A percentile compares a stretch with the other conserved stretches of the same genome.
phyloP scores from a whole-genome alignment of 345 rosid species.

The Citrus mangshanensis region DNA sequence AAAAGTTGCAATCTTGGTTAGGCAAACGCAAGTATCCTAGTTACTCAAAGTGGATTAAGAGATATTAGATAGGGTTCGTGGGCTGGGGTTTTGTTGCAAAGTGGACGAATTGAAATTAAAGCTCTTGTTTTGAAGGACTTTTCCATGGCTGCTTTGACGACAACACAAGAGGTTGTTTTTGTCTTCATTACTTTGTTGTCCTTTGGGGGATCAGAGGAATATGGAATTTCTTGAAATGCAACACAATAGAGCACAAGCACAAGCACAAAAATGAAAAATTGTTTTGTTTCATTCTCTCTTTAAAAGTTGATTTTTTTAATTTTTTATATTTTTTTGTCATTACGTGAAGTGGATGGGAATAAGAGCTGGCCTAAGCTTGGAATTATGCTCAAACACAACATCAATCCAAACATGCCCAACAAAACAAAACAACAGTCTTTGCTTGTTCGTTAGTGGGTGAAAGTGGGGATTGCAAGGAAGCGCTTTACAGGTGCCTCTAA shows the following conservation, averaged over 20 bases:
- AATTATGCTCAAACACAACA: slow-evolving; percentile 26
- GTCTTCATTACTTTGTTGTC: slow-evolving; percentile 55
- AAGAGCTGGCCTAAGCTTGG: slow-evolving; percentile 50
- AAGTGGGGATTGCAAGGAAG: slow-evolving; percentile 40
- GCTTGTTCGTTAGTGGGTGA: slow-evolving; percentile 49
- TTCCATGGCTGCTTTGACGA: slow-evolving; percentile 47
- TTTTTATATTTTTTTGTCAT: slow-evolving; percentile 21
- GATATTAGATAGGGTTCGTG: slow-evolving; percentile 2
- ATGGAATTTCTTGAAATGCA: slow-evolving; percentile 64
- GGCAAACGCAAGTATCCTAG: slow-evolving; percentile 12
- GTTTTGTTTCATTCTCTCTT: slow-evolving; percentile 20
- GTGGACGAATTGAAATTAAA: slow-evolving; percentile 29
- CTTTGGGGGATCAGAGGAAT: slow-evolving; percentile 45
- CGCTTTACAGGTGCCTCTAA: slow-evolving; percentile 31
- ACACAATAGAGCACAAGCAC: background rate
- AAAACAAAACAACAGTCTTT: slow-evolving; percentile 42
- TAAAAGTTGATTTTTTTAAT: background rate
- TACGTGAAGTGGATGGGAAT: slow-evolving; percentile 39
- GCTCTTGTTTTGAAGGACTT: slow-evolving; percentile 28
- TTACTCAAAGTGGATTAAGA: slow-evolving; percentile 17
- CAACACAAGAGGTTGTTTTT: slow-evolving; percentile 50
- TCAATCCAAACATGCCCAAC: slow-evolving; percentile 44
- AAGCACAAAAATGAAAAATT: background rate
- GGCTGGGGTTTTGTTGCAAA: slow-evolving; percentile 38
- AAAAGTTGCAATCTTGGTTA: slow-evolving; percentile 21